phyloP scores from a whole-genome alignment of 2,329 filamentous ascomycete species.

The Nakataea oryzae region DNA sequence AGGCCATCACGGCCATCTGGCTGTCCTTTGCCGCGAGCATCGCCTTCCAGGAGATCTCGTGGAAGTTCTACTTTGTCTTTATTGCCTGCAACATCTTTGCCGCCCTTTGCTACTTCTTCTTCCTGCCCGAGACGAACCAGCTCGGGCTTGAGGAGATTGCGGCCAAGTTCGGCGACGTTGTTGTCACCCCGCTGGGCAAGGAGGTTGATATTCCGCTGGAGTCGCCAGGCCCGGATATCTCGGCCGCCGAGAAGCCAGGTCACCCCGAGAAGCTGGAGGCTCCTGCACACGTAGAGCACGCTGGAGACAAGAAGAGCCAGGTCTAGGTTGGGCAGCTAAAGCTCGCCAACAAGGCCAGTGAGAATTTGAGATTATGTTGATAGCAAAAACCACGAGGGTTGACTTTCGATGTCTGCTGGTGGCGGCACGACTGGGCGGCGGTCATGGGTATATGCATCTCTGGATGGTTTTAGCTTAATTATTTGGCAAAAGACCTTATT shows the following conservation, averaged over 20 bases:
- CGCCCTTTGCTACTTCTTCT: constrained; percentile 19
- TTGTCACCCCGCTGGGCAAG: neutral
- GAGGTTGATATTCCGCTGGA: neutral
- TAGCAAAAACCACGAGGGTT: too few species aligned
- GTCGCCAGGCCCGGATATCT: neutral
- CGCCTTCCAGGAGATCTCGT: constrained; percentile 17
- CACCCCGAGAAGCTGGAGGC: neutral
- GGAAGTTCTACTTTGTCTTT: constrained; percentile 22
- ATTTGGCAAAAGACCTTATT: too few species aligned
- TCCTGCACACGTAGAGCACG: neutral
- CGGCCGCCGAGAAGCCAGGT: neutral
- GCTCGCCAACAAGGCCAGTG: too few species aligned
- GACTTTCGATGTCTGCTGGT: too few species aligned
- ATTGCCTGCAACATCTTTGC: constrained; percentile 19
- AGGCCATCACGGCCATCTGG: constrained; percentile 19
- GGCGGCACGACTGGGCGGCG: too few species aligned
- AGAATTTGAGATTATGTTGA: too few species aligned
- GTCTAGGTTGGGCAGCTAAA: too few species aligned
- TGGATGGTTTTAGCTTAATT: too few species aligned
- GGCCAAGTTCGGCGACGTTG: constrained; percentile 19
- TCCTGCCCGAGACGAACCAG: constrained; percentile 22
- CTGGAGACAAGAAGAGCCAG: neutral
- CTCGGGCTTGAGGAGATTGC: constrained; percentile 21
- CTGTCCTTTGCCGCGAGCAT: constrained; percentile 16
- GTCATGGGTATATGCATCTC: too few species aligned